A percentile compares a stretch with the other conserved stretches of the same genome.
These are phyloP conservation scores for Xylariomycetidae sp. DNA, from an alignment of 2,329 filamentous ascomycete species.

Conservation along the genomic window DNA sequence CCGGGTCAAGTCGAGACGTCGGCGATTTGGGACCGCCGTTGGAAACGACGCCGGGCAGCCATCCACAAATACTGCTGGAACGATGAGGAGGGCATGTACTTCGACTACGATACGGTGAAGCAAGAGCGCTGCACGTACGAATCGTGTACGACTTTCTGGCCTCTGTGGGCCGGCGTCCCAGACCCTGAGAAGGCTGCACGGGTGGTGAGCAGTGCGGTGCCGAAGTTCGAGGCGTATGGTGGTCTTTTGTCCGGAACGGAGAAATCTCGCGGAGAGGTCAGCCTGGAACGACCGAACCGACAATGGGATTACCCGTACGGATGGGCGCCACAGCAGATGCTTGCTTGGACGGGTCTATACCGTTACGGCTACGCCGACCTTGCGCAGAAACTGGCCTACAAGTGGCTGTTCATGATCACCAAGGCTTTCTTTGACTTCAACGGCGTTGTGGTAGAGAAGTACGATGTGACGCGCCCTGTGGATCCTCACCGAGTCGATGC, in stretches of 20 bases:
- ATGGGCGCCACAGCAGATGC: slow-evolving; percentile 97
- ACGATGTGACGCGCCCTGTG: slow-evolving; percentile 85
- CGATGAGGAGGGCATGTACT: slow-evolving; percentile 88
- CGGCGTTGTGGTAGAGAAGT: slow-evolving; percentile 97
- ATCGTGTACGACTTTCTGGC: slow-evolving; percentile 91
- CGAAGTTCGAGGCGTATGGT: slow-evolving; percentile 80
- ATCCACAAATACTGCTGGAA: slow-evolving; percentile 96
- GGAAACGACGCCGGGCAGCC: slow-evolving; percentile 72
- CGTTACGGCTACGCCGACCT: slow-evolving; percentile 90
- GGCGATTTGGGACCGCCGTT: slow-evolving; percentile 82
- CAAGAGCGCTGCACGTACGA: slow-evolving; percentile 80
- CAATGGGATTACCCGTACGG: slow-evolving; percentile 99
- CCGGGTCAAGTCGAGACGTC: slow-evolving; percentile 73
- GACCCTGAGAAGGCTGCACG: slow-evolving; percentile 79
- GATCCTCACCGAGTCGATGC: slow-evolving; percentile 93
- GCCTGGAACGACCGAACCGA: slow-evolving; percentile 79
- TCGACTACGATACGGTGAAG: slow-evolving; percentile 88
- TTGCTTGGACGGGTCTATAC: slow-evolving; percentile 89
- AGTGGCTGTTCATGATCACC: slow-evolving; percentile 97
- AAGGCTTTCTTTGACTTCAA: slow-evolving; percentile 99
- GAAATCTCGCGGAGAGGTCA: slow-evolving; percentile 74
- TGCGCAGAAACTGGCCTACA: slow-evolving; percentile 83
- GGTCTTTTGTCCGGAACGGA: slow-evolving; percentile 87
- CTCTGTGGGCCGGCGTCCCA: slow-evolving; percentile 89
- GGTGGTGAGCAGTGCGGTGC: slow-evolving; percentile 75